Evolutionary conservation across 495 filamentous ascomycete genomes (phyloP).

Genomic region (Neurospora sp.): DNA sequence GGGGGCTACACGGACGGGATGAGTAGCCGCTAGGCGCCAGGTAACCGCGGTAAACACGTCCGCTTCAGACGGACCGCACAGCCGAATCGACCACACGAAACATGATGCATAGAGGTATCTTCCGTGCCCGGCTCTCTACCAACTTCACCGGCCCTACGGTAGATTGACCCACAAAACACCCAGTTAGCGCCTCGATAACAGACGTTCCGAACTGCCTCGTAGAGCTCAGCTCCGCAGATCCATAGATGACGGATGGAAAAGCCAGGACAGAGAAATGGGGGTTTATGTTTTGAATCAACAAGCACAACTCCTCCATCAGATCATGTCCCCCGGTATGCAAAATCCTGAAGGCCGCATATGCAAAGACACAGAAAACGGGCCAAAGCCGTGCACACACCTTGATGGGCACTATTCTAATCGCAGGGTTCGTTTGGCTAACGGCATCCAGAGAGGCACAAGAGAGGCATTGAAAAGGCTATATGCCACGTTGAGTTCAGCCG

Average conservation of each 20-base stretch:
- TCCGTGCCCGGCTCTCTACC: neutral
- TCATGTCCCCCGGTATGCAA: conserved; percentile 2
- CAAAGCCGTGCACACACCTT: conserved; percentile 3
- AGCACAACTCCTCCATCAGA: neutral
- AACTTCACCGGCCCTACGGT: neutral
- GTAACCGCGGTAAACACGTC: neutral
- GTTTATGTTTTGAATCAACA: neutral
- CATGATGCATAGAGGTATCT: neutral
- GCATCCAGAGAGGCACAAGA: conserved; percentile 12
- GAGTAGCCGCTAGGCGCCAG: neutral
- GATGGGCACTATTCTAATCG: neutral
- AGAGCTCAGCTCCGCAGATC: neutral
- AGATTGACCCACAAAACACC: neutral
- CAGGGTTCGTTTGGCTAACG: conserved; percentile 5
- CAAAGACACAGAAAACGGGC: conserved; percentile 13
- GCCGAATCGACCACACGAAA: neutral
- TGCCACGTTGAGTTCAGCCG: conserved; percentile 28
- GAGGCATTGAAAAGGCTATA: conserved; percentile 20
- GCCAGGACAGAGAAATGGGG: neutral
- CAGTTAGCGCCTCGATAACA: neutral
- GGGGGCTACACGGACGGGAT: neutral
- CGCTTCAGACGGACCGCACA: neutral
- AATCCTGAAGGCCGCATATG: conserved; percentile 15
- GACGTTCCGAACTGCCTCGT: neutral
- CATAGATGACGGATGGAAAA: neutral